Evolutionary conservation across 805 yeast species (phyloP), one percentile per base, ranked within the genome.

Genomic region (Metschnikowia sp.): DNA sequence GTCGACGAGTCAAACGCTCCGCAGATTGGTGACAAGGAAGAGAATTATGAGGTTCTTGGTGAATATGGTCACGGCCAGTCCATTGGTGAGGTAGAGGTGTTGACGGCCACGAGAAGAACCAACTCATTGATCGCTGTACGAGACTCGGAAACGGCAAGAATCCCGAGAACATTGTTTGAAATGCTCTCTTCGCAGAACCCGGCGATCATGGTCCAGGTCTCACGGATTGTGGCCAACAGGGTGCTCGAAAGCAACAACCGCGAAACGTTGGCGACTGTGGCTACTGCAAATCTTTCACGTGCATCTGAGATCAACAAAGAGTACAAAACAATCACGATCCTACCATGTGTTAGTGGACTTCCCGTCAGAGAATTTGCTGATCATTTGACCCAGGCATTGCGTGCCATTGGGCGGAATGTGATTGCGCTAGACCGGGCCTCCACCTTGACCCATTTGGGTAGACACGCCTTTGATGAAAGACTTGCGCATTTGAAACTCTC

Each of bases 51-150:
- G 32, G 69, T 82, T 1, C 56, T 83, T 12, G 87, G 86, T 2
- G 99, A 92, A 61, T 84, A 82, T 59, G 96, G 97, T 2, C 96
- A 90, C 63, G 97, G 97, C 7, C 95, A 89, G 57, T 86, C 96
- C 36, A 78, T 94, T 50, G 99, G 98, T 3, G 98, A 92, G 65
- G 85, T 94, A 8, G 99, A 92, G 64, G 97, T 92, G 3, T 73
- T 92, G 51, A 89, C 96, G 0, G 89, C 89, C 10, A 77, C 85
- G 10, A 76, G 82, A 47, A 77, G 95, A 61, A 76, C 81, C 3
- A 76, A 76, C 40, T 82, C 91, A 0, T 77, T 86, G 53, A 81
- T 88, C 35, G 96, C 98, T 0, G 87, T 92, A 0, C 75, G 99
- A 60, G 98, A 92, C 55, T 86, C 97, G 0, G 99, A 94, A 64